These are phyloP conservation scores for Tripterygium wilfordii DNA, from an alignment of 177 flowering plant genomes.

Conservation along the genomic window DNA sequence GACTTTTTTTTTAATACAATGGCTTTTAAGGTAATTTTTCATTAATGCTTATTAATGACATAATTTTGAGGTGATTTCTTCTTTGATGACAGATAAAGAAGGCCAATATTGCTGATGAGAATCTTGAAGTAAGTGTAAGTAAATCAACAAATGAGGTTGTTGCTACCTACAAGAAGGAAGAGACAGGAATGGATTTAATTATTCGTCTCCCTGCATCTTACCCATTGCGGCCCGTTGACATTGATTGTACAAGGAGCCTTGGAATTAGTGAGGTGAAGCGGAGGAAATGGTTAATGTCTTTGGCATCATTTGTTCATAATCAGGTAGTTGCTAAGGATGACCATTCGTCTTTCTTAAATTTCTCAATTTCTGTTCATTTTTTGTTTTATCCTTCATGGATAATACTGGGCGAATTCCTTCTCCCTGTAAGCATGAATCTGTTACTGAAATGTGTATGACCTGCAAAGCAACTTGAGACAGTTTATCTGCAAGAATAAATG, in stretches of 20 bases:
- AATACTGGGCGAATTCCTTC: too few species aligned
- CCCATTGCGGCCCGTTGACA: constrained; percentile 85
- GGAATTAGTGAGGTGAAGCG: constrained; percentile 92
- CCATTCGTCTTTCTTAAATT: not conserved
- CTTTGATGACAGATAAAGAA: constrained; percentile 69
- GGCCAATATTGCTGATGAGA: constrained; percentile 67
- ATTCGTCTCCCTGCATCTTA: constrained; percentile 89
- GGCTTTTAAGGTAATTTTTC: too few species aligned
- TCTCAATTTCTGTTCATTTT: too few species aligned
- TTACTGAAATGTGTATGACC: too few species aligned
- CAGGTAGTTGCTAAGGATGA: constrained; percentile 49
- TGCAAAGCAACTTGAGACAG: too few species aligned
- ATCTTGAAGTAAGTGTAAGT: constrained; percentile 77
- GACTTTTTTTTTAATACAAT: too few species aligned
- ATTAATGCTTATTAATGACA: too few species aligned
- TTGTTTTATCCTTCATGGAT: too few species aligned
- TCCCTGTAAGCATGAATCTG: too few species aligned
- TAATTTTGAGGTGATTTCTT: too few species aligned
- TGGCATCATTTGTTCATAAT: constrained; percentile 84
- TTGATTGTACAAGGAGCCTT: constrained; percentile 80
- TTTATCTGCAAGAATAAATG: too few species aligned
- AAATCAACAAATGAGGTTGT: constrained; percentile 86
- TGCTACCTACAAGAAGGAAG: constrained; percentile 96
- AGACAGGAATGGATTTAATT: constrained; percentile 90
- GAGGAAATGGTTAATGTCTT: constrained; percentile 92